A percentile compares a stretch with the other conserved stretches of the same genome.
Evolutionary conservation across 768 basidiomycete species (phyloP).

Genomic region (Lyophyllum atratum): DNA sequence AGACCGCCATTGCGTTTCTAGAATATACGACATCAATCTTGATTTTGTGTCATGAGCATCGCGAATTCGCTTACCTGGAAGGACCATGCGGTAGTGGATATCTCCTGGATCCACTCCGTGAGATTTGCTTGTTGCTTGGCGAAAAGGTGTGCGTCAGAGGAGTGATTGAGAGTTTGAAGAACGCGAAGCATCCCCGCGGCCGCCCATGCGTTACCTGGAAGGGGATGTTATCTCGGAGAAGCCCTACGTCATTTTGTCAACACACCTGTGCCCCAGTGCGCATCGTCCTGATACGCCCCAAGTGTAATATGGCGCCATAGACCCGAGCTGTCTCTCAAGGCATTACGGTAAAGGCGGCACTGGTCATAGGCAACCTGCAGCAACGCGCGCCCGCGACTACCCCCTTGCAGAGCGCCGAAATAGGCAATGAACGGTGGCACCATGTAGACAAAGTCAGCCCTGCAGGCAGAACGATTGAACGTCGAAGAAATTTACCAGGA

Average conservation of each 20-base stretch:
- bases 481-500: neutral
- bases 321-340: conserved; percentile 45
- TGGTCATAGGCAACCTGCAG: conserved; percentile 58
- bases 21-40: neutral
- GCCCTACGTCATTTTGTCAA: neutral
- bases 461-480: conserved; percentile 19
- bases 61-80: conserved; percentile 36
- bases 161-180: conserved; percentile 50
- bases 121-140: conserved; percentile 43
- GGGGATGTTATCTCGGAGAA: neutral
- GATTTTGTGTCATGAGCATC: neutral
- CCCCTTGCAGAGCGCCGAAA: conserved; percentile 51
- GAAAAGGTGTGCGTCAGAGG: conserved; percentile 39
- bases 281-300: conserved; percentile 46
- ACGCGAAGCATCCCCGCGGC: conserved; percentile 67
- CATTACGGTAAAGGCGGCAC: conserved; percentile 55
- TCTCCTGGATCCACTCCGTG: conserved; percentile 56
- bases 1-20: conserved; percentile 48
- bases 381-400: conserved; percentile 31
- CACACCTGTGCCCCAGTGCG: conserved; percentile 60
- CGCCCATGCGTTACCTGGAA: conserved; percentile 64
- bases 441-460: conserved; percentile 66
- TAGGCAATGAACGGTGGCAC: conserved; percentile 69
- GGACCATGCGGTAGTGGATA: conserved; percentile 43
- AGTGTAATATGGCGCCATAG: conserved; percentile 60